These are phyloP conservation scores for Linnemannia elongata DNA, from an alignment of 192 early-diverging fungal species.

Conservation along the genomic window DNA sequence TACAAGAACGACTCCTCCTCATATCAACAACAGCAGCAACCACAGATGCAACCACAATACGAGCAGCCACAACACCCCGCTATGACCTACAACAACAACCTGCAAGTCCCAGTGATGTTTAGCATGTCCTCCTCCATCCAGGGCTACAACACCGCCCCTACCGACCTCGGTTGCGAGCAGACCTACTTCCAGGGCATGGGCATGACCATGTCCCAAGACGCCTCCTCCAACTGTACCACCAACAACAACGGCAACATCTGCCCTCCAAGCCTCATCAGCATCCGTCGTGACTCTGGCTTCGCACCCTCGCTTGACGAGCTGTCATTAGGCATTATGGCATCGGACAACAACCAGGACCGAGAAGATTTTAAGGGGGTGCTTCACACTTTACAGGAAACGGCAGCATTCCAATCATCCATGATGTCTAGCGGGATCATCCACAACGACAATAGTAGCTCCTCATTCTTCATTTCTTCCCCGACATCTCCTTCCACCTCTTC, in stretches of 20 bases:
- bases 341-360: slow-evolving; percentile 1
- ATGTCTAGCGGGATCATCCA: not conserved
- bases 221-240: not conserved
- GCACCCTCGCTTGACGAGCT: slow-evolving; percentile 36
- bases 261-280: slow-evolving; percentile 17
- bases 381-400: not conserved
- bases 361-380: slow-evolving; percentile 2
- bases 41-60: slow-evolving; percentile 8
- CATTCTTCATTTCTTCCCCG: slow-evolving; percentile 17
- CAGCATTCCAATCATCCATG: not conserved
- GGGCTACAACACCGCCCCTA: not conserved
- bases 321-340: slow-evolving; percentile 29
- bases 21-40: not conserved
- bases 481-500: not conserved
- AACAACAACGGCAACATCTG: not conserved
- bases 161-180: slow-evolving; percentile 4
- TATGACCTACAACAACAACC: slow-evolving; percentile 24
- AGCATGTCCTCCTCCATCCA: not conserved
- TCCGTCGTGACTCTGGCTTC: slow-evolving; percentile 40
- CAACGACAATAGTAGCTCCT: slow-evolving; percentile 12
- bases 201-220: not conserved
- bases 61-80: slow-evolving; percentile 22
- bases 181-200: slow-evolving; percentile 7
- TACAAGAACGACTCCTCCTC: slow-evolving; percentile 6
- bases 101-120: slow-evolving; percentile 27